phyloP scores from a whole-genome alignment of 768 basidiomycete genomes.

The Suillus americanus region DNA sequence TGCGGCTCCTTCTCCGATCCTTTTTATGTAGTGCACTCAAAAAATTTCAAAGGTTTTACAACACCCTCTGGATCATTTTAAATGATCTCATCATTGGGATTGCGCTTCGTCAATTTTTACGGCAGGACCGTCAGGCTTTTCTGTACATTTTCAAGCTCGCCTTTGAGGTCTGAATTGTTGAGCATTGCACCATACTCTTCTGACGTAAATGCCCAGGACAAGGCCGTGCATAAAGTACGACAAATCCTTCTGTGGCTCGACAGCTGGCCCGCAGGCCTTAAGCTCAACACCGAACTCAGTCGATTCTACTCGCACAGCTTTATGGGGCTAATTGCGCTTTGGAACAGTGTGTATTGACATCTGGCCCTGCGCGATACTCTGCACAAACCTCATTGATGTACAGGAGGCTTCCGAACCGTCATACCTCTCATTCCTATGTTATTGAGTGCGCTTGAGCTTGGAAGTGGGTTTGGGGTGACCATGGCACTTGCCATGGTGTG shows the following conservation, averaged over 20 bases:
- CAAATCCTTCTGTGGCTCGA: conserved; percentile 78
- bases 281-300: conserved; percentile 94
- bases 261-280: conserved; percentile 94
- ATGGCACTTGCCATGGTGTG: conserved; percentile 63
- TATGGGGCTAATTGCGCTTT: conserved; percentile 59
- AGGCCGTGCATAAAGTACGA: conserved; percentile 39
- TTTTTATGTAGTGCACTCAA: neutral
- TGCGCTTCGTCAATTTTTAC: conserved; percentile 68
- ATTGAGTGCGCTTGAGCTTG: conserved; percentile 37
- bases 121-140: conserved; percentile 58
- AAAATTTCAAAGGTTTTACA: conserved; percentile 68
- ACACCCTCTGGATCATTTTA: conserved; percentile 84
- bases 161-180: conserved; percentile 39
- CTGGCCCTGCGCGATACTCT: neutral
- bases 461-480: conserved; percentile 52
- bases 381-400: neutral
- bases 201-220: conserved; percentile 11
- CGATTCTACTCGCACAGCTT: conserved; percentile 78
- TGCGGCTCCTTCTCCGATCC: conserved; percentile 21
- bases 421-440: conserved; percentile 28
- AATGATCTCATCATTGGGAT: conserved; percentile 89
- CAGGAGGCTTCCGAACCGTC: conserved; percentile 20
- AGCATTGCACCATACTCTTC: neutral
- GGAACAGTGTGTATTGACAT: conserved; percentile 61
- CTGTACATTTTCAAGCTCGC: conserved; percentile 35